Evolutionary conservation across 164 flowering plant species (phyloP).

Genomic region (Euptelea pleiosperma): DNA sequence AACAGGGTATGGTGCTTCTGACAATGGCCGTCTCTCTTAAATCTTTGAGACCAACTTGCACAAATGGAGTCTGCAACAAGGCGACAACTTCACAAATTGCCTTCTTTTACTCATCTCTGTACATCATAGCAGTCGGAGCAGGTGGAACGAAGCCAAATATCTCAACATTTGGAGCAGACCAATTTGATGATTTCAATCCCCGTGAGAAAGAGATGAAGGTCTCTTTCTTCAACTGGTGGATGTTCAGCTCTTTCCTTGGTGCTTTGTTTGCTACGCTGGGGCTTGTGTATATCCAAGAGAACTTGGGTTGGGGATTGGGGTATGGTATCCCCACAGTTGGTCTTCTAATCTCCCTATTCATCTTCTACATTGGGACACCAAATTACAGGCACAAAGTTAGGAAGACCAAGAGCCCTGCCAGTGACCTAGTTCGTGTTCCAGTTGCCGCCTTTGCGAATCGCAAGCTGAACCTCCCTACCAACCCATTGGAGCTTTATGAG

Average conservation of each 20-base stretch:
- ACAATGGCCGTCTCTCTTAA: constrained; percentile 76
- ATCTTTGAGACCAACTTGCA: constrained; percentile 60
- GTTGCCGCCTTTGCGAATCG: constrained; percentile 53
- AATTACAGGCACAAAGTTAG: constrained; percentile 67
- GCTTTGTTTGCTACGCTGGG: constrained; percentile 63
- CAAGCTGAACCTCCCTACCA: constrained; percentile 35
- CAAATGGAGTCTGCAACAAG: constrained; percentile 69
- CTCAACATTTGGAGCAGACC: constrained; percentile 92
- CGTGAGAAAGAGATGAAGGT: constrained; percentile 61
- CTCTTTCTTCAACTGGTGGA: constrained; percentile 96
- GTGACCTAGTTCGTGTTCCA: constrained; percentile 44
- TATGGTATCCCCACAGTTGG: constrained; percentile 83
- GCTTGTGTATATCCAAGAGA: constrained; percentile 84
- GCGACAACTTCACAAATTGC: constrained; percentile 57
- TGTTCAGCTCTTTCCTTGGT: constrained; percentile 77
- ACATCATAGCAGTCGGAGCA: constrained; percentile 75
- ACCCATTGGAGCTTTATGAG: constrained; percentile 55
- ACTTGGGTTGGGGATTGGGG: constrained; percentile 83
- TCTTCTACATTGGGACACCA: constrained; percentile 78
- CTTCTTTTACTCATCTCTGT: constrained; percentile 73
- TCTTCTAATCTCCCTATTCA: constrained; percentile 52
- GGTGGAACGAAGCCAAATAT: constrained; percentile 94
- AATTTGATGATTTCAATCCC: constrained; percentile 71
- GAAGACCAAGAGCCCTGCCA: constrained; percentile 53
- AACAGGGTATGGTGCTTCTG: constrained; percentile 79